Base-by-base conservation (phyloP, 495 filamentous ascomycete genomes). In the Penicillium turbatum region DNA sequence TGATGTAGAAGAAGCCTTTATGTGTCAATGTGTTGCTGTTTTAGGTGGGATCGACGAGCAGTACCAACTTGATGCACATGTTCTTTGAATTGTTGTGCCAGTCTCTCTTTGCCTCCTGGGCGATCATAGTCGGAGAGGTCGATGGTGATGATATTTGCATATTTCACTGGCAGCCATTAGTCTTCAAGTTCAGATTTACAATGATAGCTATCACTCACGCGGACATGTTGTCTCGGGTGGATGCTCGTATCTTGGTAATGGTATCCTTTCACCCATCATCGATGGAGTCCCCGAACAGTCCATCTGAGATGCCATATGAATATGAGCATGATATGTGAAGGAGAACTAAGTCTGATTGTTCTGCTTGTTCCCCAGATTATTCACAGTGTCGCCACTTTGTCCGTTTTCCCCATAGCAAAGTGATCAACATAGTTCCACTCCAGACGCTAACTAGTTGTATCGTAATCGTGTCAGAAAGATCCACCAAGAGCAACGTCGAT, bases 1-100 rank as follows among this genome's bases (percentile, higher is more conserved):
- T 69, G n/a, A 82, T 70, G 55, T 80, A 78, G 63, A 80, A 81
- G 69, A 81, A 81, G 6, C 63, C 60, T 67, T 46, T 13, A n/a
- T 17, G 10, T 30, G 9, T 40, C 19, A 36, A 19, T 34, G 39
- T n/a, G 8, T 35, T 2, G 32, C 29, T 32, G 30, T 15, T 15
- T 29, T n/a, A n/a, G 24, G 10, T 26, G 10, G 9, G 15, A 36
- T 26, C 10, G 13, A 8, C 37, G 34, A 27, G 35, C 35, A 37
- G 13, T 61, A 64, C 76, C 77, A 51, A 78, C 69, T 16, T 77
- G 60, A 17, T 75, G 70, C 13, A 77, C 73, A 0, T 77, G 76
- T 38, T 80, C 67, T 51, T 76, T 68, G 3, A 83, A 68, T 56
- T 80, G 77, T 15, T 69, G 63, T 5, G 76, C 79, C 7, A 84